Evolutionary conservation across 108 stramenopile species (phyloP).

Genomic region (Parmales sp.): DNA sequence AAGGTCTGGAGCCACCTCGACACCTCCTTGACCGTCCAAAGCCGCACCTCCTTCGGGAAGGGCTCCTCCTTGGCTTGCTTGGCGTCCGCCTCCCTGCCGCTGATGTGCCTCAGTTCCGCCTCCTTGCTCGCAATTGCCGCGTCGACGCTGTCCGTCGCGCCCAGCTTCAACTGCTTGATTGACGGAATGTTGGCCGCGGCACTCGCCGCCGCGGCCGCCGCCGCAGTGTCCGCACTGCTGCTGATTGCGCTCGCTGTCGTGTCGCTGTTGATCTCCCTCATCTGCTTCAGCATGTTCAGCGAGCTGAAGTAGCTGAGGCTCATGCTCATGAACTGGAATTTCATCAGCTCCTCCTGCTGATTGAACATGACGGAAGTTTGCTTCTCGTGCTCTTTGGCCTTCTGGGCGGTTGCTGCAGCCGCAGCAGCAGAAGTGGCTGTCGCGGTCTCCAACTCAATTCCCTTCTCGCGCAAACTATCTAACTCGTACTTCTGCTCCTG

Average conservation of each 20-base stretch:
- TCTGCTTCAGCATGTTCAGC: conserved; percentile 43
- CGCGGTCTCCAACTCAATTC: conserved; percentile 45
- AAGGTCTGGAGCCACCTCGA: conserved; percentile 34
- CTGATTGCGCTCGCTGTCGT: conserved; percentile 41
- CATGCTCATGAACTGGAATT: conserved; percentile 54
- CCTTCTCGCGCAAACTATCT: conserved; percentile 30
- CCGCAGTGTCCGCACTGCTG: conserved; percentile 39
- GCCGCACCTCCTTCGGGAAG: conserved; percentile 29
- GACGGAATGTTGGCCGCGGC: conserved; percentile 39
- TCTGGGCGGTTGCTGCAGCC: conserved; percentile 41
- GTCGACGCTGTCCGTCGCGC: conserved; percentile 16
- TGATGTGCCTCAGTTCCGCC: conserved; percentile 14
- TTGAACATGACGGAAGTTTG: conserved; percentile 29
- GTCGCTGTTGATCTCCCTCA: conserved; percentile 50
- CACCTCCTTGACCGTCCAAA: conserved; percentile 37
- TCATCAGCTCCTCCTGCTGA: conserved; percentile 48
- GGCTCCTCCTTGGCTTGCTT: conserved; percentile 22
- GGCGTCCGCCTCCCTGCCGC: conserved; percentile 24
- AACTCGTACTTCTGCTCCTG: conserved; percentile 42
- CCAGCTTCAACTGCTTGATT: conserved; percentile 24
- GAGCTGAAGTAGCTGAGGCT: conserved; percentile 38
- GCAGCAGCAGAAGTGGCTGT: conserved; percentile 44
- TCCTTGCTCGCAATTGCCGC: conserved; percentile 18
- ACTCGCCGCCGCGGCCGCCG: conserved; percentile 42
- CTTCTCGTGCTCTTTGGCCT: conserved; percentile 37